Evolutionary conservation across 164 flowering plant species (phyloP).

Genomic region (Chloranthus sessilifolius): DNA sequence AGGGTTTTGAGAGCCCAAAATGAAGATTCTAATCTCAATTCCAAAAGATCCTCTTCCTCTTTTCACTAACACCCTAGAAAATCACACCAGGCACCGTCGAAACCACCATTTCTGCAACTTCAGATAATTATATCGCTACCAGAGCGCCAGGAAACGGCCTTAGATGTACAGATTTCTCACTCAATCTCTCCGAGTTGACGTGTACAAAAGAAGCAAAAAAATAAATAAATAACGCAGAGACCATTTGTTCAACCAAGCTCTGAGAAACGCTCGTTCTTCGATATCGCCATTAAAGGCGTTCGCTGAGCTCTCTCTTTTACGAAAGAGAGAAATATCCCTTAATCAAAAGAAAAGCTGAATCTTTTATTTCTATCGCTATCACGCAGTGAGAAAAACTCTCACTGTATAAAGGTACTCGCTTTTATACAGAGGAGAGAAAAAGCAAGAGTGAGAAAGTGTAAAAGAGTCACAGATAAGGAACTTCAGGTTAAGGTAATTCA

Average conservation of each 20-base stretch:
- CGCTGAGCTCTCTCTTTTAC: conserved; percentile 2
- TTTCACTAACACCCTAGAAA: not conserved
- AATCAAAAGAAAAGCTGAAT: not conserved
- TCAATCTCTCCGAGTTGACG: no score
- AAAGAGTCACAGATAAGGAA: conserved; percentile 12
- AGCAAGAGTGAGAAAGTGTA: conserved; percentile 1
- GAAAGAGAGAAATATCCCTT: not conserved
- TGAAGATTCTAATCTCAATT: not conserved
- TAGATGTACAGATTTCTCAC: no score
- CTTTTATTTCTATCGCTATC: conserved; percentile 17
- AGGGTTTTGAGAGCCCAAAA: not conserved
- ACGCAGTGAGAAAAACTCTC: not conserved
- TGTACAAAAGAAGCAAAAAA: no score
- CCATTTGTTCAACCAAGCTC: conserved; percentile 7
- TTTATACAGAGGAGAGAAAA: conserved; percentile 6
- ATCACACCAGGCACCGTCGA: not conserved
- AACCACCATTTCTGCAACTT: not conserved
- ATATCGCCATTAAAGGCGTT: conserved; percentile 20
- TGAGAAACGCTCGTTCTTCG: conserved; percentile 5
- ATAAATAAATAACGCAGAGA: no score
- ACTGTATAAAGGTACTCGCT: conserved; percentile 1
- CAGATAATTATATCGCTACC: no score
- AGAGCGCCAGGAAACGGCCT: no score
- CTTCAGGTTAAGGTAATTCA: conserved; percentile 16
- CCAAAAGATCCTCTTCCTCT: not conserved